phyloP scores from a whole-genome alignment of 352 stramenopile genomes.

The Phytophthora ramorum region DNA sequence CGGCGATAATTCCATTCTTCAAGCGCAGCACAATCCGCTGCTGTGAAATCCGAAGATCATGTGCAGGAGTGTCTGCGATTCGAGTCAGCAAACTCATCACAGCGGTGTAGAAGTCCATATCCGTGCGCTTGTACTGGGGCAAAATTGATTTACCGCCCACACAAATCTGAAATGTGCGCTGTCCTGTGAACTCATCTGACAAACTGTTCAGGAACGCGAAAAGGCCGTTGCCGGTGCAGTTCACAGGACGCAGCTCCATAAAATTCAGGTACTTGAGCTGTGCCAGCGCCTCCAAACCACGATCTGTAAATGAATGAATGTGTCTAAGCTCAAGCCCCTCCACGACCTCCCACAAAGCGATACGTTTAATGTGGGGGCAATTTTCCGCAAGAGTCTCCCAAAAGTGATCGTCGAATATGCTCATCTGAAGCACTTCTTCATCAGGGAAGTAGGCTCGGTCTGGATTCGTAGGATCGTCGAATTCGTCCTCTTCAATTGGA shows the following conservation, averaged over 20 bases:
- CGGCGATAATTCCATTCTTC: slow-evolving; percentile 18
- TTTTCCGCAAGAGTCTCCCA: slow-evolving; percentile 24
- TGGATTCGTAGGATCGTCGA: slow-evolving; percentile 31
- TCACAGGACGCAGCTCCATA: slow-evolving; percentile 45
- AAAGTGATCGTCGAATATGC: slow-evolving; percentile 45
- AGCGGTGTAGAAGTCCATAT: slow-evolving; percentile 38
- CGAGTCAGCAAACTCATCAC: slow-evolving; percentile 31
- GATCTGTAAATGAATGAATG: slow-evolving; percentile 42
- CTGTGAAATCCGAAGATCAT: slow-evolving; percentile 14
- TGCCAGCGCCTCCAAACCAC: slow-evolving; percentile 27
- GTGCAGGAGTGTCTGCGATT: slow-evolving; percentile 11
- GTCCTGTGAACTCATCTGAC: slow-evolving; percentile 30
- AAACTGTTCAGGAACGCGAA: slow-evolving; percentile 47
- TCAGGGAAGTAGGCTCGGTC: slow-evolving; percentile 24
- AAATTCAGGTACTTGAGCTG: slow-evolving; percentile 37
- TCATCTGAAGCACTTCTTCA: slow-evolving; percentile 26
- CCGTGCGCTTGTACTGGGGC: slow-evolving; percentile 6
- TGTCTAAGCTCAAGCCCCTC: slow-evolving; percentile 34
- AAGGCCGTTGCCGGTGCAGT: slow-evolving; percentile 43
- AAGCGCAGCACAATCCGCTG: slow-evolving; percentile 41
- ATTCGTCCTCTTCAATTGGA: slow-evolving; percentile 30
- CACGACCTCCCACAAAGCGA: slow-evolving; percentile 40
- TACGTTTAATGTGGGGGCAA: slow-evolving; percentile 29
- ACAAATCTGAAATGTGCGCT: slow-evolving; percentile 52
- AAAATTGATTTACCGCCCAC: slow-evolving; percentile 12